Conservation (phyloP, 768 basidiomycete species). For the Suillus fuscotomentosus region DNA sequence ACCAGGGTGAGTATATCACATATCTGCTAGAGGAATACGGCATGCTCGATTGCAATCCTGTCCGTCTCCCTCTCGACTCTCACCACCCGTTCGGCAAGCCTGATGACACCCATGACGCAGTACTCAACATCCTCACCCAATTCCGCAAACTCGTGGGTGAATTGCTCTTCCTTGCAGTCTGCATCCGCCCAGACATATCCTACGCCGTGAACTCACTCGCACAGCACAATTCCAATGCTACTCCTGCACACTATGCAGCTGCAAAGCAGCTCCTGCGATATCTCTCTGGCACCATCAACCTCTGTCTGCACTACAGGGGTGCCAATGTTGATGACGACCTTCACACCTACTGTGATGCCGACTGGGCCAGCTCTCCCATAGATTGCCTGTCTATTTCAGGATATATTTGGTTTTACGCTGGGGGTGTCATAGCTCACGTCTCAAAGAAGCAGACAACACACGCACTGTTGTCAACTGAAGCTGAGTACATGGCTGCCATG, state of each 20-base stretch:
- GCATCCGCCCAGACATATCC: not conserved
- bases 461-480: no score
- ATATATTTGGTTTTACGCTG: no score
- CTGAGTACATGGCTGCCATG: no score
- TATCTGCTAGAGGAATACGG: not conserved
- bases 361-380: no score
- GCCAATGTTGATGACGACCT: no score
- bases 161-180: not conserved
- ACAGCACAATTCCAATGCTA: conserved; percentile 29
- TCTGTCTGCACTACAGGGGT: not conserved
- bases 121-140: no score
- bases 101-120: no score
- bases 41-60: not conserved
- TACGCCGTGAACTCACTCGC: conserved; percentile 30
- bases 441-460: no score
- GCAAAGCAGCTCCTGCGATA: conserved; percentile 25
- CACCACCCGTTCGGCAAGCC: not conserved
- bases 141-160: not conserved
- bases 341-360: no score
- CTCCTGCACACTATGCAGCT: conserved; percentile 20
- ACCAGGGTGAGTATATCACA: not conserved
- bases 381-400: no score
- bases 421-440: no score
- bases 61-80: not conserved
- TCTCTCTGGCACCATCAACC: conserved; percentile 18